phyloP scores from a whole-genome alignment of 2,329 filamentous ascomycete species.

The Emmonsiellopsis sp. region DNA sequence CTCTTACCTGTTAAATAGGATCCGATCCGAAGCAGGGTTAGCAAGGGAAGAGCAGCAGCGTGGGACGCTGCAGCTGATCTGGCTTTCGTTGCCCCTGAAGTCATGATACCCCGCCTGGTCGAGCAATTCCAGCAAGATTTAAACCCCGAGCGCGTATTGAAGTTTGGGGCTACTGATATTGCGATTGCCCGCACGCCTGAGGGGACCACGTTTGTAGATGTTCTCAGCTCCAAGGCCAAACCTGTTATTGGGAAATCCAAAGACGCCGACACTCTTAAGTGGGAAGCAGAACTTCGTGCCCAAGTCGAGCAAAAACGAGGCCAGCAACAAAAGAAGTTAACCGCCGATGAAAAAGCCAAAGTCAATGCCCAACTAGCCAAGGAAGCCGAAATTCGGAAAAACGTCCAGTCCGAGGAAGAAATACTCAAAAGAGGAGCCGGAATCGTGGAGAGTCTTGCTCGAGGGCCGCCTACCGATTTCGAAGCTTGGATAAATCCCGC shows the following conservation, averaged over 20 bases:
- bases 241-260: slow-evolving; percentile 73
- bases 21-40: slow-evolving; percentile 26
- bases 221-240: slow-evolving; percentile 72
- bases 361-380: slow-evolving; percentile 86
- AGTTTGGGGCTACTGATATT: slow-evolving; percentile 76
- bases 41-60: slow-evolving; percentile 53
- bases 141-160: slow-evolving; percentile 57
- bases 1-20: slow-evolving; percentile 17
- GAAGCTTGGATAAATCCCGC: slow-evolving; percentile 80
- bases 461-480: slow-evolving; percentile 80
- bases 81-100: slow-evolving; percentile 83
- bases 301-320: slow-evolving; percentile 93
- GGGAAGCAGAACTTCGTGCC: slow-evolving; percentile 84
- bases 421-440: slow-evolving; percentile 75
- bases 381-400: slow-evolving; percentile 67
- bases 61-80: slow-evolving; percentile 82
- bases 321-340: slow-evolving; percentile 73
- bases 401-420: slow-evolving; percentile 61
- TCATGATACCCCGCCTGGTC: slow-evolving; percentile 67
- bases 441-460: slow-evolving; percentile 72
- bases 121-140: slow-evolving; percentile 67
- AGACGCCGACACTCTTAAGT: slow-evolving; percentile 92
- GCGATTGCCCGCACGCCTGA: slow-evolving; percentile 89
- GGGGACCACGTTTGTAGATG: slow-evolving; percentile 80
- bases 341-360: slow-evolving; percentile 78